phyloP scores from a whole-genome alignment of 306 rosid genomes.

The Casuarina equisetifolia region DNA sequence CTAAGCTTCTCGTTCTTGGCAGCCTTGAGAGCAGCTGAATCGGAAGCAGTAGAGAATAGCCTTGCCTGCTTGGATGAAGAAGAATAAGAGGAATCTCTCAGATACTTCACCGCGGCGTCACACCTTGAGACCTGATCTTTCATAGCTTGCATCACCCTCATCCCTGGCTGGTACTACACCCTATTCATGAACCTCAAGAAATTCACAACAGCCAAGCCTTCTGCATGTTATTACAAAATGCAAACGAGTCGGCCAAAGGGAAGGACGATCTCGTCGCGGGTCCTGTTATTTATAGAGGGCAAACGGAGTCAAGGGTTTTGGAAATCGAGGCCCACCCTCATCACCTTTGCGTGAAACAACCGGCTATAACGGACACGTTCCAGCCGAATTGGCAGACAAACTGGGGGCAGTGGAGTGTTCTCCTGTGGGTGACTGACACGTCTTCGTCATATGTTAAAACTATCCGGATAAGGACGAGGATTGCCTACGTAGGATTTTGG shows the following conservation, averaged over 20 bases:
- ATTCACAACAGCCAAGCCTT: neutral
- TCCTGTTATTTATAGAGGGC: neutral
- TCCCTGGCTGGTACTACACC: constrained; percentile 32
- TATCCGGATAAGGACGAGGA: neutral
- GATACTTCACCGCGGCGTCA: constrained; percentile 41
- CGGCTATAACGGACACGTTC: constrained; percentile 20
- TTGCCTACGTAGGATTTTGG: neutral
- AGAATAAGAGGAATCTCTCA: constrained; percentile 43
- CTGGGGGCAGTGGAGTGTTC: neutral
- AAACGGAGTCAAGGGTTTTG: neutral
- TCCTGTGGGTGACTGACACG: constrained; percentile 26
- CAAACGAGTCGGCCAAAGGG: neutral
- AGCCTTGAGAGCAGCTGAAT: constrained; percentile 31
- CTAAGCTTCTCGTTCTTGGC: constrained; percentile 33
- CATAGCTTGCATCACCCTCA: constrained; percentile 39
- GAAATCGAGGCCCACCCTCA: constrained; percentile 1
- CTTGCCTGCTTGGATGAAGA: constrained; percentile 42
- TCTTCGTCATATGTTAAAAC: neutral
- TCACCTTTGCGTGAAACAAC: constrained; percentile 21
- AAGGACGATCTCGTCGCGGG: neutral
- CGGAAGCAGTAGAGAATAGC: constrained; percentile 26
- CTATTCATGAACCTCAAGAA: constrained; percentile 47
- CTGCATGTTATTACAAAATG: neutral
- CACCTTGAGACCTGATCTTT: constrained; percentile 58
- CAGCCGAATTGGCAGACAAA: neutral